Percentiles rank a stretch among this genome's conserved stretches.
Evolutionary conservation across 1,284 basidiomycete genomes (phyloP).

Genomic region (Pseudozyma hubeiensis): DNA sequence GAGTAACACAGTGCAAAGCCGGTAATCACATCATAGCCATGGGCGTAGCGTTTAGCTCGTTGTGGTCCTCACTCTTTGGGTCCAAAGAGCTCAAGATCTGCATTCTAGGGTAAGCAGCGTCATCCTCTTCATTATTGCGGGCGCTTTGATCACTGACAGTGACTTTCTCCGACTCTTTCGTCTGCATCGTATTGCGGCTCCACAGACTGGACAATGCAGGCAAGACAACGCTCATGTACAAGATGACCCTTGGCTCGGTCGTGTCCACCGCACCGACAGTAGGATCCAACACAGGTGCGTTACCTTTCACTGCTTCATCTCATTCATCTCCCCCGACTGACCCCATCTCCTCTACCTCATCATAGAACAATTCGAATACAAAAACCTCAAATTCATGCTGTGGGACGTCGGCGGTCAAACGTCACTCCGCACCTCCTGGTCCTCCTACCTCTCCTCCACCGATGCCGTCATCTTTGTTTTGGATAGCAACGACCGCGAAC

Average conservation of each 20-base stretch:
- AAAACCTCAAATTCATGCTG: constrained; percentile 71
- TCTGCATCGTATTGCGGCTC: background rate
- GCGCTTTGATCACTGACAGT: background rate
- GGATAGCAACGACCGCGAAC: constrained; percentile 71
- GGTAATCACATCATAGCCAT: constrained; percentile 26
- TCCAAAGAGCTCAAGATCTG: constrained; percentile 71
- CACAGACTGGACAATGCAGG: constrained; percentile 71
- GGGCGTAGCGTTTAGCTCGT: constrained; percentile 66
- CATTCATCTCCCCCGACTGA: background rate
- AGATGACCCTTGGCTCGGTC: constrained; percentile 72
- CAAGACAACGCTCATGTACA: constrained; percentile 72
- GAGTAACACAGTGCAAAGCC: too few relatives aligned
- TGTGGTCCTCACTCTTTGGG: constrained; percentile 71
- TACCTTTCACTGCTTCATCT: background rate
- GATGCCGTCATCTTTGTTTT: constrained; percentile 72
- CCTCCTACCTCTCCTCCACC: constrained; percentile 70
- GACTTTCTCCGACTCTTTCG: background rate
- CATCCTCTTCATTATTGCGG: background rate
- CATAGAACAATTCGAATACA: constrained; percentile 69
- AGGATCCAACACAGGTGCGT: constrained; percentile 68
- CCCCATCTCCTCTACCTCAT: background rate
- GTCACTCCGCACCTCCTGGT: constrained; percentile 70
- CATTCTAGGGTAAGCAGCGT: constrained; percentile 58
- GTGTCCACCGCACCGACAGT: constrained; percentile 72
- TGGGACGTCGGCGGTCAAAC: constrained; percentile 72